These are phyloP conservation scores for Geranium rotundifolium DNA, from an alignment of 345 rosid species.

Conservation along the genomic window DNA sequence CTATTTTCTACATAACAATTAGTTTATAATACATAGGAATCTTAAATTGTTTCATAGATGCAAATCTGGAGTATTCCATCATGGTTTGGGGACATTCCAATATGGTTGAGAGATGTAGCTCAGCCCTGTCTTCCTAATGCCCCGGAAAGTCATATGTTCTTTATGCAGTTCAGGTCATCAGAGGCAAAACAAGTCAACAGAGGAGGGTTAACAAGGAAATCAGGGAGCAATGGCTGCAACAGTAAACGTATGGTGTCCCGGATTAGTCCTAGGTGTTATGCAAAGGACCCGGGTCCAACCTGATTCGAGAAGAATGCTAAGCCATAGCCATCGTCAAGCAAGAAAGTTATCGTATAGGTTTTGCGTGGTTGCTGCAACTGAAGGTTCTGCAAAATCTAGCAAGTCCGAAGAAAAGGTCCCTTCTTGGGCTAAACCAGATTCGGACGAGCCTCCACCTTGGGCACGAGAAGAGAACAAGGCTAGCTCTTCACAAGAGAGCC, in stretches of 20 bases:
- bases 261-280: conserved; percentile 13
- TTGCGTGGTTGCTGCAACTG: conserved; percentile 28
- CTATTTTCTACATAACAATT: too few relatives aligned
- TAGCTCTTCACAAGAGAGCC: conserved; percentile 21
- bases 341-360: conserved; percentile 14
- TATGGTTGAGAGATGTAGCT: neutral
- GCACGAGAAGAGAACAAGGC: conserved; percentile 43
- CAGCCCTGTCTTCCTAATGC: neutral
- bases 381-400: conserved; percentile 51
- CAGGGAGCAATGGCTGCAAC: conserved; percentile 20
- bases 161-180: neutral
- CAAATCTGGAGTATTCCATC: too few relatives aligned
- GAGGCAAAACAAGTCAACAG: neutral
- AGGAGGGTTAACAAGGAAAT: conserved; percentile 4
- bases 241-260: conserved; percentile 3
- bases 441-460: conserved; percentile 94
- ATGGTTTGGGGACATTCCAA: too few relatives aligned
- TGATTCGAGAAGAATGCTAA: neutral
- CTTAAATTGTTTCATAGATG: too few relatives aligned
- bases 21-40: too few relatives aligned
- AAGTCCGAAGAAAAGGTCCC: conserved; percentile 63
- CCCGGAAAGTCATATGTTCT: neutral
- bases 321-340: conserved; percentile 1
- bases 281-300: conserved; percentile 9
- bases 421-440: conserved; percentile 76